Base-by-base conservation (phyloP, 2,329 filamentous ascomycete species). In the Colletotrichum trifolii region DNA sequence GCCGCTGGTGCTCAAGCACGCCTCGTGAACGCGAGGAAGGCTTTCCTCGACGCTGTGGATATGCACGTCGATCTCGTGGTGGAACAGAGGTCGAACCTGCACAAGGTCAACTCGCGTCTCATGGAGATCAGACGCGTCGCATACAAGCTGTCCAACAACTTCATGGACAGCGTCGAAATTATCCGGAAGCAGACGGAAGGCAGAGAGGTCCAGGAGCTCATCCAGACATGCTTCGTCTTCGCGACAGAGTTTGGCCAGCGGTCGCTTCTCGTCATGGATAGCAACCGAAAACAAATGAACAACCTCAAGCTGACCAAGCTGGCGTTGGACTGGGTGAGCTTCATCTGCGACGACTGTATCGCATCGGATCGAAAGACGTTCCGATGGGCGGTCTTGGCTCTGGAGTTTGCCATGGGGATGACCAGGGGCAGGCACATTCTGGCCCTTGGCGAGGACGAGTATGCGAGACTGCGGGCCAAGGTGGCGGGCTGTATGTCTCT, bases 201-300 rank as follows among this genome's bases (percentile, higher is more conserved):
- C 8, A 87, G 95, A 69, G 91, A 96, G 69, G 97, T 95, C 75
- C 94, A 97, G 72, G 96, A 99, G 73, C 87, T 99, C 36, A 96
- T 99, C 68, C 96, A 99, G 77, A 97, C 94, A 6, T 99, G 95
- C 78, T 99, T 98, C 76, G 92, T 96, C 45, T 99, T 98, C 73
- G 96, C 96, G n/a, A 98, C 96, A 0, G 96, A 99, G 76, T 99
- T 99, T 70, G 96, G 96, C 48, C 95, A 97, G 76, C 91, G 96
- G 69, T 97, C 95, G 2, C 87, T 97, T 54, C 88, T 96, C 17
- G 96, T 97, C 80, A 96, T 99, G 89, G 96, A 99, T 78, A 91
- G 92, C 76, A 98, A 97, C 74, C 85, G 96, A 60, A 90, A 95
- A 54, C 93, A 96, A 70, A 96, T 98, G 92, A 98, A 98, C 80